Evolutionary conservation across 306 rosid species (phyloP).

Genomic region (Prunus davidiana): DNA sequence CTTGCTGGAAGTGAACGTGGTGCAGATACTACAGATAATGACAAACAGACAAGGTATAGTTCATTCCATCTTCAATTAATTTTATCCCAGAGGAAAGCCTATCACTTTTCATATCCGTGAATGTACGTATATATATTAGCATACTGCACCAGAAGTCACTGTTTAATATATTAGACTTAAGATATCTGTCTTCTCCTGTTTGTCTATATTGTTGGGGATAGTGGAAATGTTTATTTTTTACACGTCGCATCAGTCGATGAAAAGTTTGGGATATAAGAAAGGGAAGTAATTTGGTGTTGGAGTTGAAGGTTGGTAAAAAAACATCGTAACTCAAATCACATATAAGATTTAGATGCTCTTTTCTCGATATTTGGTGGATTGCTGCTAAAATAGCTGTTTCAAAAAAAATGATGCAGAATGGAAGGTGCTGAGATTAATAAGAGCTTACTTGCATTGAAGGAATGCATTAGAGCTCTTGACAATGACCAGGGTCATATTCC

Average conservation of each 20-base stretch:
- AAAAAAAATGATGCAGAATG: constrained; percentile 60
- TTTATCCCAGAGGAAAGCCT: not conserved
- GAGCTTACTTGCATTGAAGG: constrained; percentile 97
- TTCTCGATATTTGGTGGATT: constrained; percentile 17
- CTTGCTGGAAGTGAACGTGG: constrained; percentile 99
- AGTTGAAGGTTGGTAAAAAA: not conserved
- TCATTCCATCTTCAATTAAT: not conserved
- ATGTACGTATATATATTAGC: not conserved
- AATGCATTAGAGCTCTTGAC: constrained; percentile 98
- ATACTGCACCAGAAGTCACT: not conserved
- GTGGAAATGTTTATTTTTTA: not conserved
- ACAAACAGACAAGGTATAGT: constrained; percentile 84
- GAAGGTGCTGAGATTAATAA: constrained; percentile 99
- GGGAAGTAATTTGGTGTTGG: not conserved
- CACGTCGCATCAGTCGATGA: not conserved
- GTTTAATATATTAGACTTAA: not conserved
- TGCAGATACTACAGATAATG: constrained; percentile 99
- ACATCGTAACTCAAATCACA: not conserved
- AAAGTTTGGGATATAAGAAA: not conserved
- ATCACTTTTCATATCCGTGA: not conserved
- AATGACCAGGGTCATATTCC: constrained; percentile 99
- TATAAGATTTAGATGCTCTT: not conserved
- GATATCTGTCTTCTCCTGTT: not conserved
- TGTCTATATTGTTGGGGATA: not conserved
- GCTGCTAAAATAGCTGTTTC: constrained; percentile 19